Evolutionary conservation across 768 basidiomycete species (phyloP).

Genomic region (Lactarius sanguifluus): DNA sequence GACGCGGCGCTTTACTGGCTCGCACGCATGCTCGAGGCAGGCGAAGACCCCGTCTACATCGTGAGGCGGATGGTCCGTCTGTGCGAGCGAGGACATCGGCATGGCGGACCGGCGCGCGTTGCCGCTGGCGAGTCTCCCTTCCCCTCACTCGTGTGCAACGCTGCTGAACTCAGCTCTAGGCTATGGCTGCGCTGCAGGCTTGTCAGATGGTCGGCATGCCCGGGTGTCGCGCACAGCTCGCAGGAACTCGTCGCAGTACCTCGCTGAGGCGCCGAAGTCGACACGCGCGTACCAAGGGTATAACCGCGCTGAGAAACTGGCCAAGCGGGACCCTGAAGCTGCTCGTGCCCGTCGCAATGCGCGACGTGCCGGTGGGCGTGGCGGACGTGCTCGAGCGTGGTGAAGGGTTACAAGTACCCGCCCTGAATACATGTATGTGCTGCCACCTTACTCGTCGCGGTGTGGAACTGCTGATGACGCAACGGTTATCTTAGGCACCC

Average conservation of each 20-base stretch:
- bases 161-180: conserved; percentile 41
- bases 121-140: conserved; percentile 55
- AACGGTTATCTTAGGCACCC: conserved; percentile 42
- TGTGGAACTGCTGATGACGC: background rate
- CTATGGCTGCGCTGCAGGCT: conserved; percentile 59
- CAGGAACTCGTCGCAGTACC: conserved; percentile 74
- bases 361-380: conserved; percentile 72
- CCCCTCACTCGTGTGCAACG: background rate
- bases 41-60: conserved; percentile 79
- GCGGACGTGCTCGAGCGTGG: conserved; percentile 55
- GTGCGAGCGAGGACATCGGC: conserved; percentile 86
- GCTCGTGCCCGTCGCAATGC: conserved; percentile 67
- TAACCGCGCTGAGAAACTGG: conserved; percentile 62
- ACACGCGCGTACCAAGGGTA: conserved; percentile 81
- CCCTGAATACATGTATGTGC: conserved; percentile 45
- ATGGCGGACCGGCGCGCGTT: conserved; percentile 76
- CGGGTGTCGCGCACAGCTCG: conserved; percentile 75
- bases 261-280: conserved; percentile 81
- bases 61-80: conserved; percentile 72
- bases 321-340: conserved; percentile 50
- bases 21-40: conserved; percentile 76
- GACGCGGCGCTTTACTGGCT: conserved; percentile 87
- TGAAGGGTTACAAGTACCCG: conserved; percentile 50
- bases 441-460: background rate
- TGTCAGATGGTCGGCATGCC: conserved; percentile 79